A percentile compares a stretch with the other conserved stretches of the same genome.
Evolutionary conservation across 257 asterid genomes (phyloP).

Genomic region (Cynanchum wilfordii): DNA sequence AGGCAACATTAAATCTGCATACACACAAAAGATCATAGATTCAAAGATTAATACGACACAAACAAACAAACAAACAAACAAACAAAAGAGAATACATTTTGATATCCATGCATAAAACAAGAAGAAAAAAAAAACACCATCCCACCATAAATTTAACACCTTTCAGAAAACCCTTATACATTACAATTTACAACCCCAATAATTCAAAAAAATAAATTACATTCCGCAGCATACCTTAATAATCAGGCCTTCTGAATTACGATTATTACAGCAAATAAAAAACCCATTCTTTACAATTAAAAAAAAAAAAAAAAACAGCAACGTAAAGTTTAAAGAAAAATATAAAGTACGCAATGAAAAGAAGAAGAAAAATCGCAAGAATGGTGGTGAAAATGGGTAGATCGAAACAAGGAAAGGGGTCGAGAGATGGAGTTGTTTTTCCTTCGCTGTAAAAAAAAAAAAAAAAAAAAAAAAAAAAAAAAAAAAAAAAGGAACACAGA

Average conservation of each 20-base stretch:
- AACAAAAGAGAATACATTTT: not conserved
- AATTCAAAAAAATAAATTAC: slow-evolving; percentile 10
- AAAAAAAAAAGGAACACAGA: no score
- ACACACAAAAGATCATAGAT: not conserved
- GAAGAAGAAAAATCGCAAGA: slow-evolving; percentile 6
- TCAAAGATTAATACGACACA: not conserved
- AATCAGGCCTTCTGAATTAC: slow-evolving; percentile 19
- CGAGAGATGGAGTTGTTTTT: slow-evolving; percentile 1
- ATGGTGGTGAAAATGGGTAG: slow-evolving; percentile 30
- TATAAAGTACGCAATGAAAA: slow-evolving; percentile 8
- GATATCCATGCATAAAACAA: slow-evolving; percentile 13
- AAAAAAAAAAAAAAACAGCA: not conserved
- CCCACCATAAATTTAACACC: slow-evolving; percentile 5
- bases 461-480: no score
- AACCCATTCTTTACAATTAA: slow-evolving; percentile 21
- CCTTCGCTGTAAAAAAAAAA: slow-evolving; percentile 10
- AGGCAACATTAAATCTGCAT: slow-evolving; percentile 43
- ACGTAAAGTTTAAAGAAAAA: slow-evolving; percentile 3
- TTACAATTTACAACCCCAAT: not conserved
- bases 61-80: not conserved
- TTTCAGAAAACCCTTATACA: not conserved
- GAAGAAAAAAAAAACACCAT: slow-evolving; percentile 7
- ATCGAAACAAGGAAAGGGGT: slow-evolving; percentile 11
- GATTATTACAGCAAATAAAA: slow-evolving; percentile 21
- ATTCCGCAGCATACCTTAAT: slow-evolving; percentile 22